phyloP scores from a whole-genome alignment of 768 basidiomycete genomes.

The Termitomyces sp. region DNA sequence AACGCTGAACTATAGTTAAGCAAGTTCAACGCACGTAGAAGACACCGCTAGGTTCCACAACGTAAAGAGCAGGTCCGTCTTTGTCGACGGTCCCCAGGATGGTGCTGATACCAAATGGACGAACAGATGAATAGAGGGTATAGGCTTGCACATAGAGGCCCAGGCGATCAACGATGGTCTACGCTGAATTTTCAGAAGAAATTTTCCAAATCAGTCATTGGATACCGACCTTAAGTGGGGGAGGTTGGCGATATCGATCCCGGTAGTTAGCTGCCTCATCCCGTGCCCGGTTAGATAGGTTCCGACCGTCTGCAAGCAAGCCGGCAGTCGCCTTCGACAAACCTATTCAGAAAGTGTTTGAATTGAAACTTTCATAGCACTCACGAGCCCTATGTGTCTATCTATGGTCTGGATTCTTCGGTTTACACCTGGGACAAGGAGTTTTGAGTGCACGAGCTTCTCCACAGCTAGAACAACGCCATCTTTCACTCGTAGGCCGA shows the following conservation, averaged over 20 bases:
- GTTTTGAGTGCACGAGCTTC: conserved; percentile 94
- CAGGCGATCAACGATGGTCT: conserved; percentile 62
- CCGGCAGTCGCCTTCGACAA: conserved; percentile 80
- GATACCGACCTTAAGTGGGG: conserved; percentile 66
- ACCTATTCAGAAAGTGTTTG: neutral
- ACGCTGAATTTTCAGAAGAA: neutral
- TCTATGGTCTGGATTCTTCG: conserved; percentile 92
- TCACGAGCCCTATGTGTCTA: conserved; percentile 87
- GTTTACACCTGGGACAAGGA: conserved; percentile 90
- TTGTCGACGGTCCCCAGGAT: conserved; percentile 89
- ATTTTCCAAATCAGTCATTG: neutral
- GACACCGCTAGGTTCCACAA: conserved; percentile 93
- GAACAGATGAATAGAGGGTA: conserved; percentile 96
- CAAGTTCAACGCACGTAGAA: conserved; percentile 57
- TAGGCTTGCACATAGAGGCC: conserved; percentile 91
- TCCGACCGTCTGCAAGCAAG: conserved; percentile 88
- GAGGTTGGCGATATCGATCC: conserved; percentile 64
- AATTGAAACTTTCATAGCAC: conserved; percentile 11
- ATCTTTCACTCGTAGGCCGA: conserved; percentile 91
- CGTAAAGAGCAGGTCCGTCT: conserved; percentile 78
- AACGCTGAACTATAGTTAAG: neutral
- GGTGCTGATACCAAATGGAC: conserved; percentile 94
- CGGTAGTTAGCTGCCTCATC: conserved; percentile 77
- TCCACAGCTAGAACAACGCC: conserved; percentile 96
- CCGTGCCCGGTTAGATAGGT: conserved; percentile 76